Conservation (phyloP, 352 stramenopile genomes). For the Pythium folliculosum region DNA sequence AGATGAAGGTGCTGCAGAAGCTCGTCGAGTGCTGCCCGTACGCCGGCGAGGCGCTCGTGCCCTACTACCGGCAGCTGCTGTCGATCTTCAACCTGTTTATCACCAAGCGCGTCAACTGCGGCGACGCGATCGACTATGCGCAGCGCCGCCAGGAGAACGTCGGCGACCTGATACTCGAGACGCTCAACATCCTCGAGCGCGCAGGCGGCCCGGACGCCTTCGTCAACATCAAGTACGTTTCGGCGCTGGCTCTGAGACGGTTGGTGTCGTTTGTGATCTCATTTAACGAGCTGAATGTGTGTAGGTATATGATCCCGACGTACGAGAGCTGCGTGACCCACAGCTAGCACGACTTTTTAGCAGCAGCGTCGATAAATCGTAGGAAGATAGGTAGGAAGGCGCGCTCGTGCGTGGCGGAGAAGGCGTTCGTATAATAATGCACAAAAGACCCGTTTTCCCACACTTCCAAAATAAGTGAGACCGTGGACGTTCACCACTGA, state of each 20-base stretch:
- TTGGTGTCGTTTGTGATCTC: background rate
- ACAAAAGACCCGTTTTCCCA: background rate
- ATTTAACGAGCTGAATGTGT: background rate
- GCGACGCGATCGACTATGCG: conserved; percentile 92
- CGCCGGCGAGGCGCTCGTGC: conserved; percentile 88
- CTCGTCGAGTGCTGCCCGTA: conserved; percentile 69
- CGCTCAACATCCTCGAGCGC: conserved; percentile 88
- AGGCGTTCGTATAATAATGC: background rate
- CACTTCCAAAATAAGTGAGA: background rate
- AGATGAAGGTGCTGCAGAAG: conserved; percentile 79
- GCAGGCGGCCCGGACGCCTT: conserved; percentile 87
- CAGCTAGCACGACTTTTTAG: background rate
- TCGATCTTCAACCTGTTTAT: conserved; percentile 93
- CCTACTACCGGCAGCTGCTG: conserved; percentile 92
- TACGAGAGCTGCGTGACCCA: conserved; percentile 91
- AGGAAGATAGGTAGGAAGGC: background rate
- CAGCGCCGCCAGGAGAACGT: conserved; percentile 89
- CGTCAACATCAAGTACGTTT: conserved; percentile 91
- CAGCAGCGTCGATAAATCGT: too few species aligned
- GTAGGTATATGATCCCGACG: conserved; percentile 94
- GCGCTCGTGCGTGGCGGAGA: background rate
- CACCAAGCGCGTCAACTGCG: conserved; percentile 91
- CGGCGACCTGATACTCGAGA: conserved; percentile 89
- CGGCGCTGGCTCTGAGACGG: too few species aligned
- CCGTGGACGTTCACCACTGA: background rate